Conservation (phyloP, 495 filamentous ascomycete species). For the Saxophila tyrrhenica region DNA sequence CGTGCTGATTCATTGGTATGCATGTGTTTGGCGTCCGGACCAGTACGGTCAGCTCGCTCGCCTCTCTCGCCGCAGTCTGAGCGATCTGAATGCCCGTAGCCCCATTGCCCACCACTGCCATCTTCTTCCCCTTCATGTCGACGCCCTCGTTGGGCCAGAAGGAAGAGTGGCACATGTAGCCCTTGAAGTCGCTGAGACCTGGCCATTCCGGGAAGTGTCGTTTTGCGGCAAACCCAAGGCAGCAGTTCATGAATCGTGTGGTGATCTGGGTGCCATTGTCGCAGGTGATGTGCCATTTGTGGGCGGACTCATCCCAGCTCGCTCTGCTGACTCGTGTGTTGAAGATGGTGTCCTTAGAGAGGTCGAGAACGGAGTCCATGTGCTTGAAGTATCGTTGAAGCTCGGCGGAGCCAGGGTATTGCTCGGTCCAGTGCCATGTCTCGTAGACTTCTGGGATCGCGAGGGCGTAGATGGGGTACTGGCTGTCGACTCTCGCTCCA, state of each 20-base stretch:
- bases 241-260: constrained; percentile 2
- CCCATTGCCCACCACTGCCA: constrained; percentile 50
- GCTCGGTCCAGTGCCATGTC: constrained; percentile 19
- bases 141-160: constrained; percentile 45
- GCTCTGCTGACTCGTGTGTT: constrained; percentile 15
- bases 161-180: constrained; percentile 42
- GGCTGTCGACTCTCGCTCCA: constrained; percentile 29
- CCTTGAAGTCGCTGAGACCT: constrained; percentile 43
- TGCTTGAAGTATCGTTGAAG: constrained; percentile 21
- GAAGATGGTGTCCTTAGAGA: constrained; percentile 18
- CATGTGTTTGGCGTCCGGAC: constrained; percentile 27
- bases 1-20: constrained; percentile 18
- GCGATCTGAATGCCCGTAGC: constrained; percentile 36
- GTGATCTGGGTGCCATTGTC: constrained; percentile 10
- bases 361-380: constrained; percentile 15
- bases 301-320: constrained; percentile 9
- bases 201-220: constrained; percentile 34
- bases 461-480: constrained; percentile 16
- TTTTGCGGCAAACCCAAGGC: constrained; percentile 8
- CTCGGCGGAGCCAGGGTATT: constrained; percentile 19
- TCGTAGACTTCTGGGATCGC: constrained; percentile 19
- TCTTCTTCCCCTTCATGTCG: constrained; percentile 39
- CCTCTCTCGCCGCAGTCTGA: constrained; percentile 33
- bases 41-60: constrained; percentile 35
- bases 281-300: constrained; percentile 16